A percentile compares a stretch with the other conserved stretches of the same genome.
These are phyloP conservation scores for Jamesozyma gamospora DNA, from an alignment of 805 yeast species.

Conservation along the genomic window DNA sequence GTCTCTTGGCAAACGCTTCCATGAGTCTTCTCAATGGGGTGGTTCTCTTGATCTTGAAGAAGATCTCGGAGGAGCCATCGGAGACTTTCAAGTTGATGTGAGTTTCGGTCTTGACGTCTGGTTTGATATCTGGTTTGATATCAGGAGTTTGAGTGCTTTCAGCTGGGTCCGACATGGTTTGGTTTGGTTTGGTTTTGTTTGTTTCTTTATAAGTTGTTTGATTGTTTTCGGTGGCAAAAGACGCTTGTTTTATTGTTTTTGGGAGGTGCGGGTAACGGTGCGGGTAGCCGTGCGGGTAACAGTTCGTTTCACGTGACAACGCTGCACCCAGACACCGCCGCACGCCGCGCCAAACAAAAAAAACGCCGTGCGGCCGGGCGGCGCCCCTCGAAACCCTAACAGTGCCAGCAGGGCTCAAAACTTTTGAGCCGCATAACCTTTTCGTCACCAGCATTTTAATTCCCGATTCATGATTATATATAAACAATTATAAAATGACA, in stretches of 20 bases:
- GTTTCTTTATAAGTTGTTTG: no score
- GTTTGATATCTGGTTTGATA: constrained; percentile 33
- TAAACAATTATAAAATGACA: no score
- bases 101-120: constrained; percentile 55
- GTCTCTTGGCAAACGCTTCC: constrained; percentile 97
- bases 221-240: no score
- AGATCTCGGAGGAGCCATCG: constrained; percentile 88
- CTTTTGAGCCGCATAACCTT: no score
- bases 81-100: constrained; percentile 91
- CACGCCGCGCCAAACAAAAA: background rate
- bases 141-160: constrained; percentile 18
- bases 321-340: background rate
- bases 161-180: background rate
- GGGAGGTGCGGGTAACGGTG: background rate
- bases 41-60: constrained; percentile 86
- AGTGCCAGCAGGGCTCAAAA: no score
- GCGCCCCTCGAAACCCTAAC: no score
- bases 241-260: background rate
- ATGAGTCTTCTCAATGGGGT: constrained; percentile 89
- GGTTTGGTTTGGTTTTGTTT: background rate
- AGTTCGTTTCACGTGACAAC: background rate
- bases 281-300: background rate
- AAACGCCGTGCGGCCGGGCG: background rate
- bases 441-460: no score
- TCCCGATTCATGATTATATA: no score